phyloP scores from a whole-genome alignment of 768 basidiomycete genomes.

The Auricularia sp. region DNA sequence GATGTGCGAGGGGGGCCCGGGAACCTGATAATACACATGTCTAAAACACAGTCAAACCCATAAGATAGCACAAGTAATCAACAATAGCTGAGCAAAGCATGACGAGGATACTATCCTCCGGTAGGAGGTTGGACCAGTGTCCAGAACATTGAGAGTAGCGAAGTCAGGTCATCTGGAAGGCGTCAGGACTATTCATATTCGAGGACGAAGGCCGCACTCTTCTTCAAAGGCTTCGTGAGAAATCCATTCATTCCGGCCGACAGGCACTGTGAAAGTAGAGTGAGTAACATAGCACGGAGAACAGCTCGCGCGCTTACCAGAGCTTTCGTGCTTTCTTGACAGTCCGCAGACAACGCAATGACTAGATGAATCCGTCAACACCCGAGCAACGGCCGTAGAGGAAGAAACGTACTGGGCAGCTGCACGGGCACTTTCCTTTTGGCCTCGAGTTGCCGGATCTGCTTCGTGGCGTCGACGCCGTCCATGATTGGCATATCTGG shows the following conservation, averaged over 20 bases:
- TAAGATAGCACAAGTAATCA: too few species aligned
- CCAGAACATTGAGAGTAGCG: neutral
- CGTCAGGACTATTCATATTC: neutral
- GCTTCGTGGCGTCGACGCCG: slow-evolving; percentile 64
- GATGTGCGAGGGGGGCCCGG: too few species aligned
- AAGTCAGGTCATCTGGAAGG: slow-evolving; percentile 38
- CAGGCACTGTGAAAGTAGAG: slow-evolving; percentile 42
- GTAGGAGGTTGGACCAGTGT: neutral
- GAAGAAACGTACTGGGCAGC: neutral
- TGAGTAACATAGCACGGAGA: neutral
- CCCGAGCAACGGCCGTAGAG: neutral
- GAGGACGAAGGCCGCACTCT: slow-evolving; percentile 26
- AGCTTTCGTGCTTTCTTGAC: slow-evolving; percentile 59
- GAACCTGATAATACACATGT: too few species aligned
- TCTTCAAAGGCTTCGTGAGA: slow-evolving; percentile 62
- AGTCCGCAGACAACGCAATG: slow-evolving; percentile 64
- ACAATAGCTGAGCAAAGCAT: too few species aligned
- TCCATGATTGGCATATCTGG: slow-evolving; percentile 72
- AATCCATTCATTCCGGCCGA: slow-evolving; percentile 73
- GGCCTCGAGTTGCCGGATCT: slow-evolving; percentile 46
- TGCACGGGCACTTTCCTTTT: slow-evolving; percentile 37
- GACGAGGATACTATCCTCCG: neutral
- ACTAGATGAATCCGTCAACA: slow-evolving; percentile 27
- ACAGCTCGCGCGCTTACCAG: neutral
- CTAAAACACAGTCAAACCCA: too few species aligned